Conservation (phyloP, 2,329 filamentous ascomycete genomes). For the Periconia sp. region DNA sequence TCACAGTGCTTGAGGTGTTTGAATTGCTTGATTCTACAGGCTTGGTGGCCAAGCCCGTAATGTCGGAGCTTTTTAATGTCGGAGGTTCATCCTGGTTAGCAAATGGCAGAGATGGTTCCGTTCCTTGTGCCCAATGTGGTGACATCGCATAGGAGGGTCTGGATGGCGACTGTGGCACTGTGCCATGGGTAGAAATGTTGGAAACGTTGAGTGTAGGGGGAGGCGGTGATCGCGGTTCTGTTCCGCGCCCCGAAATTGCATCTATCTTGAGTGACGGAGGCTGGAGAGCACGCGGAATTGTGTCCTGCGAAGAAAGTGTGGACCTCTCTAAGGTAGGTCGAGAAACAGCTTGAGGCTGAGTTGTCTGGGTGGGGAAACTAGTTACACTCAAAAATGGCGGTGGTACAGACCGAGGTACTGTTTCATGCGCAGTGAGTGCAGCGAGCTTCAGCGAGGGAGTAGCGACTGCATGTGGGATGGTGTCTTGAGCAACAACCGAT, state of each 20-base stretch:
- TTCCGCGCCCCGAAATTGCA: constrained; percentile 14
- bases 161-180: constrained; percentile 6
- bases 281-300: constrained; percentile 18
- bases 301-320: constrained; percentile 17
- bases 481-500: constrained; percentile 23
- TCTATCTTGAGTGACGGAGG: constrained; percentile 19
- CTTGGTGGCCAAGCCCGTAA: constrained; percentile 31
- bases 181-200: constrained; percentile 9
- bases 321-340: constrained; percentile 11
- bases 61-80: constrained; percentile 29
- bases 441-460: constrained; percentile 19
- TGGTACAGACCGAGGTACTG: constrained; percentile 21
- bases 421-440: constrained; percentile 24
- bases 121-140: constrained; percentile 14
- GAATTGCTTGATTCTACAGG: constrained; percentile 19
- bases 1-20: constrained; percentile 16
- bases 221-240: constrained; percentile 20
- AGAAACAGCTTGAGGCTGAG: constrained; percentile 14
- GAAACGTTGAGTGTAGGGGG: constrained; percentile 21
- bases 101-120: constrained; percentile 33
- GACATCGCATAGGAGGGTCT: constrained; percentile 12
- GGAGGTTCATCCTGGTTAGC: constrained; percentile 29
- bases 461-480: constrained; percentile 22
- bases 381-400: constrained; percentile 21
- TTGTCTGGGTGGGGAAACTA: constrained; percentile 9